Evolutionary conservation across 2,329 filamentous ascomycete genomes (phyloP).

Genomic region (Fusarium vanettenii): DNA sequence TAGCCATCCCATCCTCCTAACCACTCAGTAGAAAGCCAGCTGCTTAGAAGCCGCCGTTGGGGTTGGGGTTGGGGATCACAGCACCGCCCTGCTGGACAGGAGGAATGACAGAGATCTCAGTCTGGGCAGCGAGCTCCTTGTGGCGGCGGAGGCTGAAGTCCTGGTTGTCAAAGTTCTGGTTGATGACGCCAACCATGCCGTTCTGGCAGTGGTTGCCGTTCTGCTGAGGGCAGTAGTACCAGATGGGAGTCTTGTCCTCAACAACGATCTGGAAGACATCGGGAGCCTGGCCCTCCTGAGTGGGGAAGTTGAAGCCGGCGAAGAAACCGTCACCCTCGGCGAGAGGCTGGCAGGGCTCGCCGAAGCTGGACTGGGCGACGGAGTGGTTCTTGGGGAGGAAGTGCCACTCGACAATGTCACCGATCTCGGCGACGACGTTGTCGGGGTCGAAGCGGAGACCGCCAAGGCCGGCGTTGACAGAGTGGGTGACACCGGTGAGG

Average conservation of each 20-base stretch:
- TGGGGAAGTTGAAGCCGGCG: constrained; percentile 58
- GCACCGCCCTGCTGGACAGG: constrained; percentile 49
- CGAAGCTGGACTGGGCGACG: constrained; percentile 57
- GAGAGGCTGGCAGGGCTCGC: constrained; percentile 55
- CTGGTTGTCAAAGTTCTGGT: constrained; percentile 56
- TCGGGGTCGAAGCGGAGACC: constrained; percentile 63
- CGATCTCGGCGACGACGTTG: constrained; percentile 59
- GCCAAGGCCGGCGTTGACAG: constrained; percentile 57
- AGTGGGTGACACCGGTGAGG: constrained; percentile 57
- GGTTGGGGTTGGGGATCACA: constrained; percentile 56
- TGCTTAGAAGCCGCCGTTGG: constrained; percentile 51
- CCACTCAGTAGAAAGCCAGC: background rate
- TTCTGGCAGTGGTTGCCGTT: constrained; percentile 58
- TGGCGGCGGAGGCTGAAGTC: constrained; percentile 53
- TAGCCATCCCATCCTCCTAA: background rate
- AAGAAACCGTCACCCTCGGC: constrained; percentile 55
- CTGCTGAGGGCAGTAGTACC: constrained; percentile 59
- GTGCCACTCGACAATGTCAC: constrained; percentile 66
- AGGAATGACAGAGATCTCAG: constrained; percentile 47
- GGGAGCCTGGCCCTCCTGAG: constrained; percentile 48
- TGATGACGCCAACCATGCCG: constrained; percentile 63
- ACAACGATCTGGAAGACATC: constrained; percentile 59
- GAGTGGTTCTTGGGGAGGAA: constrained; percentile 65
- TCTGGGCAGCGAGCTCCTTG: constrained; percentile 50
- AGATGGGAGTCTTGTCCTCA: constrained; percentile 55